Evolutionary conservation across 169 alveolate genomes (phyloP).

Genomic region (Eimeria necatrix): DNA sequence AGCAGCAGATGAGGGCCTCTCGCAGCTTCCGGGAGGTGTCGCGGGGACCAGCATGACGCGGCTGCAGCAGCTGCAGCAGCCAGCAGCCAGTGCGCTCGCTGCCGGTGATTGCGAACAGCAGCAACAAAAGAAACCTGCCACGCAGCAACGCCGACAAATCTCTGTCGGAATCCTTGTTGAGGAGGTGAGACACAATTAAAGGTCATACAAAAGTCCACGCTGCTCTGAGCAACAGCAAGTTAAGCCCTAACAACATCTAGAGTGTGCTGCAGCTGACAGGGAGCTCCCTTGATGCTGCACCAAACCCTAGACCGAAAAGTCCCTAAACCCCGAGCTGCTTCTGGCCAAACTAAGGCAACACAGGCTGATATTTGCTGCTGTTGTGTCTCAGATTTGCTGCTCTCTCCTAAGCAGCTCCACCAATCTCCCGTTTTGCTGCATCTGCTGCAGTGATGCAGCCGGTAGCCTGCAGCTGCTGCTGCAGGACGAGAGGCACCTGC

Average conservation of each 20-base stretch:
- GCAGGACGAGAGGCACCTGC: constrained; percentile 68
- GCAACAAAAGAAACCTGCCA: neutral
- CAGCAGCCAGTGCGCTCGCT: constrained; percentile 35
- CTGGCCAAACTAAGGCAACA: neutral
- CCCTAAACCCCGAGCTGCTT: neutral
- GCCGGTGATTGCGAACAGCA: constrained; percentile 8
- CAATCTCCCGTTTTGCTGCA: constrained; percentile 68
- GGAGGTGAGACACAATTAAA: constrained; percentile 6
- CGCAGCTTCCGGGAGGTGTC: constrained; percentile 32
- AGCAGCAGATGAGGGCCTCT: constrained; percentile 47
- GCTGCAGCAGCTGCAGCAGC: constrained; percentile 27
- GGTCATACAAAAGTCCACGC: neutral
- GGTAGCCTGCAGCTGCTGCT: constrained; percentile 77
- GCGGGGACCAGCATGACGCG: constrained; percentile 33
- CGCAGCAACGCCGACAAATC: constrained; percentile 45
- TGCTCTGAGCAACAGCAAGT: neutral
- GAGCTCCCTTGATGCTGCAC: neutral
- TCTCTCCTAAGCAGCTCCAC: constrained; percentile 53
- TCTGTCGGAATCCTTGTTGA: constrained; percentile 44
- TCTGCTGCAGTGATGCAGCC: constrained; percentile 74
- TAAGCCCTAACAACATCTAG: neutral
- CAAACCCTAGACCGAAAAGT: neutral
- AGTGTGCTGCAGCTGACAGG: too few species aligned
- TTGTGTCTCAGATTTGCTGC: constrained; percentile 50
- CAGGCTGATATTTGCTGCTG: neutral